Percentiles rank a stretch among this genome's conserved stretches.
These are phyloP conservation scores for Magnaporthiopsis incrustans DNA, from an alignment of 2,329 filamentous ascomycete genomes.

Conservation along the genomic window DNA sequence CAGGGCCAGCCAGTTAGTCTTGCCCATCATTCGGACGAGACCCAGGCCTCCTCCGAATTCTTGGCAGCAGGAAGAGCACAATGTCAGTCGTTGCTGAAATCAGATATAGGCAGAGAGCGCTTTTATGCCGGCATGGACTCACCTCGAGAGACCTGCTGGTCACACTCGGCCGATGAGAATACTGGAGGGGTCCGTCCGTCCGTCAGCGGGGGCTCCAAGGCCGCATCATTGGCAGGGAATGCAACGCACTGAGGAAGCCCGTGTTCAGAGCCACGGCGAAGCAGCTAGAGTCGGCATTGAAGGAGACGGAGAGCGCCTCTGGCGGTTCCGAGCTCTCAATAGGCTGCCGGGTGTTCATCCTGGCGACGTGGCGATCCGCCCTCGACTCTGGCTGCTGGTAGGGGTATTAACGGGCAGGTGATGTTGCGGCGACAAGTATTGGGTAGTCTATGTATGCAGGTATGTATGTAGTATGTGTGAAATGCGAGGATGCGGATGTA, in stretches of 20 bases:
- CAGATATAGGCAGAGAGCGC: too few species aligned
- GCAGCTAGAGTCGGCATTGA: slow-evolving; percentile 77
- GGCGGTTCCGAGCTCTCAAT: slow-evolving; percentile 71
- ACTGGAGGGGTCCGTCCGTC: slow-evolving; percentile 35
- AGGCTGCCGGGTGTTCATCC: slow-evolving; percentile 83
- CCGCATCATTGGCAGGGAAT: too few species aligned
- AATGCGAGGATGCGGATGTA: not conserved
- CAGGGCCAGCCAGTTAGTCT: slow-evolving; percentile 78
- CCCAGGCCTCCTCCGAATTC: slow-evolving; percentile 78
- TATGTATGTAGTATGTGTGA: not conserved
- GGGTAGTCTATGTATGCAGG: not conserved
- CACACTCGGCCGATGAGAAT: slow-evolving; percentile 64
- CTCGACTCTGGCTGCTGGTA: not conserved
- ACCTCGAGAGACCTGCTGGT: slow-evolving; percentile 47
- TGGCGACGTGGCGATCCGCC: slow-evolving; percentile 14
- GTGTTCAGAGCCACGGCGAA: slow-evolving; percentile 61
- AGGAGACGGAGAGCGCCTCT: slow-evolving; percentile 72
- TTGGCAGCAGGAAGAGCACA: slow-evolving; percentile 22
- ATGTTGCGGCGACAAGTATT: not conserved
- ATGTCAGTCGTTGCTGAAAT: slow-evolving; percentile 25
- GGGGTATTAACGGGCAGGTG: not conserved
- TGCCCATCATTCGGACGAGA: slow-evolving; percentile 77
- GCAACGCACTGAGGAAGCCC: slow-evolving; percentile 13
- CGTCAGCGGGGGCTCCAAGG: not conserved
- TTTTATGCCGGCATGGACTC: too few species aligned